Percentiles rank a stretch among this genome's conserved stretches.
Conservation (phyloP, 192 early-diverging fungal genomes). For the Coemansia sp. region DNA sequence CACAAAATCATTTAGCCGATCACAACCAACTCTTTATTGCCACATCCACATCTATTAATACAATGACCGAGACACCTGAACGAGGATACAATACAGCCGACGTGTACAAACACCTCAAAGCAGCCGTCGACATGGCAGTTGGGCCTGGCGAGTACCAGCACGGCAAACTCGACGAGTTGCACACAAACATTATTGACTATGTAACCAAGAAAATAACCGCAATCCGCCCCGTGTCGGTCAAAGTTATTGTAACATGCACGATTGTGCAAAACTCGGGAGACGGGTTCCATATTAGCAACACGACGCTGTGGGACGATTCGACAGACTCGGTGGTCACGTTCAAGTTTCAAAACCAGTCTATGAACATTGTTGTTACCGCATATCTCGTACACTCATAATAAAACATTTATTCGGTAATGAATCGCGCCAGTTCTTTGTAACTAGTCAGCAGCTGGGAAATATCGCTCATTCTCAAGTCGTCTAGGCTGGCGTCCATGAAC, state of each 20-base stretch:
- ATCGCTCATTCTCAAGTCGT: slow-evolving; percentile 36
- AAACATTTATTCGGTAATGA: slow-evolving; percentile 18
- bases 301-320: slow-evolving; percentile 31
- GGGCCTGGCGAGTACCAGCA: slow-evolving; percentile 37
- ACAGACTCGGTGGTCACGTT: slow-evolving; percentile 25
- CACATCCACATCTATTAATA: no score
- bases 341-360: slow-evolving; percentile 27
- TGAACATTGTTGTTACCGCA: slow-evolving; percentile 32
- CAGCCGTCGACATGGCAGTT: slow-evolving; percentile 41
- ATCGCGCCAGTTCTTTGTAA: slow-evolving; percentile 44
- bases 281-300: slow-evolving; percentile 36
- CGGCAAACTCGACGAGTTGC: slow-evolving; percentile 18
- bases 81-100: slow-evolving; percentile 15
- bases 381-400: slow-evolving; percentile 21
- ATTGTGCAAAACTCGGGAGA: slow-evolving; percentile 40
- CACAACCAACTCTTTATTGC: no score
- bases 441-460: slow-evolving; percentile 33
- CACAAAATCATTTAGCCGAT: no score
- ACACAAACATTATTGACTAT: slow-evolving; percentile 46
- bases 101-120: slow-evolving; percentile 29
- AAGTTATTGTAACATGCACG: slow-evolving; percentile 38
- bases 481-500: slow-evolving; percentile 14
- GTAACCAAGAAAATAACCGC: slow-evolving; percentile 36
- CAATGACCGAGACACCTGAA: background rate
- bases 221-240: slow-evolving; percentile 12